Conservation (phyloP, 306 rosid genomes). For the Spatholobus suberectus region DNA sequence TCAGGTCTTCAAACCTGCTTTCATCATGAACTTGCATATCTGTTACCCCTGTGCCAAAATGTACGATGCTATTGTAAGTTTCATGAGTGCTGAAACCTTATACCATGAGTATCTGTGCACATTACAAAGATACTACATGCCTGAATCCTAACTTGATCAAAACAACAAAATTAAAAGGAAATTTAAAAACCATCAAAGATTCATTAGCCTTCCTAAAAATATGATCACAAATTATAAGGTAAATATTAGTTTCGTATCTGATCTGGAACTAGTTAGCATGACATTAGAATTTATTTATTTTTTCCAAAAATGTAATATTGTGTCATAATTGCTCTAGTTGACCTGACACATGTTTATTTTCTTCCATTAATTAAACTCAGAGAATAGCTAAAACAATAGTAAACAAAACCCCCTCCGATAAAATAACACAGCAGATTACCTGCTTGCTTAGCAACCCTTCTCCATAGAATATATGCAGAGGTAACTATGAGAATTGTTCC, state of each 20-base stretch:
- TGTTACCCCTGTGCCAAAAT: background rate
- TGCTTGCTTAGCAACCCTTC: slow-evolving; percentile 6
- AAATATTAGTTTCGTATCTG: background rate
- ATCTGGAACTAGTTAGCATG: background rate
- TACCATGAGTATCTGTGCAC: background rate
- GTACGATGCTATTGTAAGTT: background rate
- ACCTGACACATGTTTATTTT: background rate
- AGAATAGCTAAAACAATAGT: background rate
- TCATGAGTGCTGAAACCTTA: background rate
- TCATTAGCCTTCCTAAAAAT: background rate
- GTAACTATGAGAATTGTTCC: background rate
- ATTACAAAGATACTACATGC: background rate
- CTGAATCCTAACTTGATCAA: background rate
- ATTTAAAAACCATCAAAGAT: background rate
- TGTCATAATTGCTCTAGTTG: background rate
- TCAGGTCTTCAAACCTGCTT: background rate
- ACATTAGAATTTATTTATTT: background rate
- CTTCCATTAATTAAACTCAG: background rate
- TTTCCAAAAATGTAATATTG: background rate
- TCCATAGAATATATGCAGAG: background rate
- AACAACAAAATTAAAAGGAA: background rate
- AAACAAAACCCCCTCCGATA: background rate
- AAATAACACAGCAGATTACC: background rate
- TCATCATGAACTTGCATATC: background rate
- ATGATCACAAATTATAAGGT: background rate